These are phyloP conservation scores for Lathyrus oleraceus DNA, from an alignment of 306 rosid genomes.

Conservation along the genomic window DNA sequence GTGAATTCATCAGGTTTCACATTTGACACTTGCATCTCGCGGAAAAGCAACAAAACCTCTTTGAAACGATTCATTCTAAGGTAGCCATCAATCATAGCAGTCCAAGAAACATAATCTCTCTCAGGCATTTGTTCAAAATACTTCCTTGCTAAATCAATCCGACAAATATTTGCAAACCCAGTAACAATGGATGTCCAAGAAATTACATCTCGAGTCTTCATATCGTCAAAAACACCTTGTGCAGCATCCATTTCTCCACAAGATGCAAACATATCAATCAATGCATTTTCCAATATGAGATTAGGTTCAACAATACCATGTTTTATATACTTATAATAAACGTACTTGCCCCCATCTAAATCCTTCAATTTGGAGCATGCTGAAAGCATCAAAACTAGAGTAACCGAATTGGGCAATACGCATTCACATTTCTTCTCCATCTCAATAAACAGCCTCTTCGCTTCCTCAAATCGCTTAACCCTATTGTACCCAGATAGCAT, in stretches of 20 bases:
- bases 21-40: conserved; percentile 73
- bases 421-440: conserved; percentile 65
- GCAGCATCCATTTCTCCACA: conserved; percentile 75
- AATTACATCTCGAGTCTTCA: conserved; percentile 79
- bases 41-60: conserved; percentile 78
- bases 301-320: conserved; percentile 48
- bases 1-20: conserved; percentile 86
- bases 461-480: conserved; percentile 57
- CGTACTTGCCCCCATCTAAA: conserved; percentile 61
- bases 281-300: conserved; percentile 70
- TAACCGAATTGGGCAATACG: conserved; percentile 68
- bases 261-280: conserved; percentile 75
- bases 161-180: conserved; percentile 62
- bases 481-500: conserved; percentile 78
- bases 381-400: conserved; percentile 69
- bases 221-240: conserved; percentile 52
- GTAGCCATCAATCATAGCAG: conserved; percentile 88
- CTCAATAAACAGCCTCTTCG: conserved; percentile 61
- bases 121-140: conserved; percentile 71
- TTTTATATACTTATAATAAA: conserved; percentile 43
- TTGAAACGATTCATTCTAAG: conserved; percentile 64
- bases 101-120: conserved; percentile 86
- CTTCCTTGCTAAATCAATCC: conserved; percentile 63
- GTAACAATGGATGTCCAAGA: conserved; percentile 83
- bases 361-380: conserved; percentile 83